These are phyloP conservation scores for Talaromyces sp. DNA, from an alignment of 2,329 filamentous ascomycete species.

Conservation along the genomic window DNA sequence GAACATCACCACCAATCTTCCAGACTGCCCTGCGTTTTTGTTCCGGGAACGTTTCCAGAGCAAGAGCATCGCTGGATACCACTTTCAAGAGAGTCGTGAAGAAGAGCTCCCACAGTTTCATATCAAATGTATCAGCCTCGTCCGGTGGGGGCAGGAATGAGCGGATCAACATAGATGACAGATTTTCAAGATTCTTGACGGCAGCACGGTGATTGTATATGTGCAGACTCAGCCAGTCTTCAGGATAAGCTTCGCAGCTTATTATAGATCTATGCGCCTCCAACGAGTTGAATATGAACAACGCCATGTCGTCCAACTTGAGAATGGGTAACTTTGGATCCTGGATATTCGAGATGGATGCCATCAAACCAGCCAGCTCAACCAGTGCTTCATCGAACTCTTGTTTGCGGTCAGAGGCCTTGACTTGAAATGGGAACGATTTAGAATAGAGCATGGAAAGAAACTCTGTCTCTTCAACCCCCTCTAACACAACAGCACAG, in stretches of 20 bases:
- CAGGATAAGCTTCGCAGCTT: slow-evolving; percentile 81
- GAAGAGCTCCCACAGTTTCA: slow-evolving; percentile 88
- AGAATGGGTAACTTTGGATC: slow-evolving; percentile 70
- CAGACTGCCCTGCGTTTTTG: slow-evolving; percentile 94
- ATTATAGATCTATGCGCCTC: slow-evolving; percentile 86
- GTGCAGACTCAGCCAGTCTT: slow-evolving; percentile 84
- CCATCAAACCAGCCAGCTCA: slow-evolving; percentile 82
- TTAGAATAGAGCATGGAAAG: slow-evolving; percentile 87
- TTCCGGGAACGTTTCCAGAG: slow-evolving; percentile 92
- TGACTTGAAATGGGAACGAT: slow-evolving; percentile 80
- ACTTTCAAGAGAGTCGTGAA: slow-evolving; percentile 85
- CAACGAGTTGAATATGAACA: slow-evolving; percentile 71
- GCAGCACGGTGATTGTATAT: slow-evolving; percentile 90
- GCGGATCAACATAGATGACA: slow-evolving; percentile 74
- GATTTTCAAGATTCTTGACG: slow-evolving; percentile 76
- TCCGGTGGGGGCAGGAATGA: slow-evolving; percentile 83
- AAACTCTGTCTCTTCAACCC: slow-evolving; percentile 52
- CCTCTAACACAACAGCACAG: slow-evolving; percentile 64
- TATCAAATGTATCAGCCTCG: slow-evolving; percentile 86
- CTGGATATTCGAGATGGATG: slow-evolving; percentile 70
- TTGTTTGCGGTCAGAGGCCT: slow-evolving; percentile 55
- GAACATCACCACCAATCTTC: slow-evolving; percentile 97
- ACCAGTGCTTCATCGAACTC: slow-evolving; percentile 81
- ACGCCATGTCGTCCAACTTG: slow-evolving; percentile 69
- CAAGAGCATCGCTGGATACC: slow-evolving; percentile 80